Base-by-base conservation (phyloP, 2,329 filamentous ascomycete species). In the Aspergillus uvarum region DNA sequence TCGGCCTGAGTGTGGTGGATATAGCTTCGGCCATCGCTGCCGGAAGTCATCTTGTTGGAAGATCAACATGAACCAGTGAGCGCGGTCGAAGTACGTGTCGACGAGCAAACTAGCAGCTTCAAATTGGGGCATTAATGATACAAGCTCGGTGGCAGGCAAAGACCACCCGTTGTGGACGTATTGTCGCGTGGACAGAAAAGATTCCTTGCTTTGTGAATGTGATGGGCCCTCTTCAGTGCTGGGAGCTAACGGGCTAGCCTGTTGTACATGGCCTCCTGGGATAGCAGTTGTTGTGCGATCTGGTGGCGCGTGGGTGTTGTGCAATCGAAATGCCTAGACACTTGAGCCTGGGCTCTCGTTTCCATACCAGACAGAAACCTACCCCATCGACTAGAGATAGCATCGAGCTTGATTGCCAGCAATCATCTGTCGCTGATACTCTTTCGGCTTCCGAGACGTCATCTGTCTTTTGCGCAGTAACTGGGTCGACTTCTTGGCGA, bases 51-150 rank as follows among this genome's bases (percentile, higher is more conserved):
- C 63, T 58, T 77, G 73, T 32, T 76, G 71, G 47, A 77, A 77
- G 5, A 77, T 63, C 4, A 77, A 61, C 58, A 73, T 74, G 58
- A 77, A 78, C 76, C 76, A 78, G 44, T 78, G 76, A 0, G 73
- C 67, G n/a, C 70, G 67, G 53, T 77, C 72, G 61, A 78, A 78
- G 51, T 77, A 77, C 31, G 67, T 77, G 44, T 76, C 70, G 5
- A 76, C 66, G 8, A 77, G 62, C 14, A 72, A 24, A 12, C 52
- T 54, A 8, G 68, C 67, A 2, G 64, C 66, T 21, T 73, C 63
- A 7, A 62, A 61, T 2, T 58, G 38, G 1, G 72, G 68, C 0
- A 75, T 57, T 5, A 70, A 26, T 1, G 64, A 50, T 3, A 54
- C n/a, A 0, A 69, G 55, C 10, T 59, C 65, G n/a, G 14, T 31